Evolutionary conservation across 2,329 filamentous ascomycete genomes (phyloP).

Genomic region (Plectosphaerella plurivora): DNA sequence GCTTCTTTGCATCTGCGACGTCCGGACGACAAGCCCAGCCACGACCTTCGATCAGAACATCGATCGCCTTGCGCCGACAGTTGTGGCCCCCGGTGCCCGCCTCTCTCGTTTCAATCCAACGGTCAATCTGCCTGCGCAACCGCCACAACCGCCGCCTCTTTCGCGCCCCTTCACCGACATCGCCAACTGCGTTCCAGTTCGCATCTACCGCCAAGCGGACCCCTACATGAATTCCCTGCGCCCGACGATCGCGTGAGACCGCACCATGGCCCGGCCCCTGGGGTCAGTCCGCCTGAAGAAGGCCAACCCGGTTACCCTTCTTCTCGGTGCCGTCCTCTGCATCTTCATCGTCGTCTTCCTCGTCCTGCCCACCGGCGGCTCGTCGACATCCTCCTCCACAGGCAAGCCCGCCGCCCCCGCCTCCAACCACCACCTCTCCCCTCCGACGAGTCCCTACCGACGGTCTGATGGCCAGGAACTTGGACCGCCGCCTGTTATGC

Average conservation of each 20-base stretch:
- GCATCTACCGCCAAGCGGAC: too few relatives aligned
- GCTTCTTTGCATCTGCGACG: too few relatives aligned
- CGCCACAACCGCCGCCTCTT: too few relatives aligned
- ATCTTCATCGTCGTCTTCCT: constrained; percentile 67
- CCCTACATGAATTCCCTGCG: constrained; percentile 10
- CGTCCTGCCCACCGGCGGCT: constrained; percentile 46
- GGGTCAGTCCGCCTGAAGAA: constrained; percentile 70
- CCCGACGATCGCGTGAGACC: constrained; percentile 12
- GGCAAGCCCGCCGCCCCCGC: constrained; percentile 41
- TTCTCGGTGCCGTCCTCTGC: constrained; percentile 67
- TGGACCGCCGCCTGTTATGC: constrained; percentile 77
- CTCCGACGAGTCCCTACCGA: constrained; percentile 37
- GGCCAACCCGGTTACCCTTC: constrained; percentile 70
- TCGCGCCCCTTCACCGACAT: too few relatives aligned
- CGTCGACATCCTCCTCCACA: constrained; percentile 35
- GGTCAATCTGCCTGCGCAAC: too few relatives aligned
- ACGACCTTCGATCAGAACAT: too few relatives aligned
- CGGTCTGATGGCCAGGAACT: constrained; percentile 34
- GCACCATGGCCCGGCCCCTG: constrained; percentile 52
- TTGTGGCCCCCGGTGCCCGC: too few relatives aligned
- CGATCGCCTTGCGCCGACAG: too few relatives aligned
- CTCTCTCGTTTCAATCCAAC: too few relatives aligned
- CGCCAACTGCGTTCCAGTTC: too few relatives aligned
- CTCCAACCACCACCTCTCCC: constrained; percentile 37
- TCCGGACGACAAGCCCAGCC: too few relatives aligned